These are phyloP conservation scores for Isatis tinctoria DNA, from an alignment of 345 rosid genomes.

Conservation along the genomic window DNA sequence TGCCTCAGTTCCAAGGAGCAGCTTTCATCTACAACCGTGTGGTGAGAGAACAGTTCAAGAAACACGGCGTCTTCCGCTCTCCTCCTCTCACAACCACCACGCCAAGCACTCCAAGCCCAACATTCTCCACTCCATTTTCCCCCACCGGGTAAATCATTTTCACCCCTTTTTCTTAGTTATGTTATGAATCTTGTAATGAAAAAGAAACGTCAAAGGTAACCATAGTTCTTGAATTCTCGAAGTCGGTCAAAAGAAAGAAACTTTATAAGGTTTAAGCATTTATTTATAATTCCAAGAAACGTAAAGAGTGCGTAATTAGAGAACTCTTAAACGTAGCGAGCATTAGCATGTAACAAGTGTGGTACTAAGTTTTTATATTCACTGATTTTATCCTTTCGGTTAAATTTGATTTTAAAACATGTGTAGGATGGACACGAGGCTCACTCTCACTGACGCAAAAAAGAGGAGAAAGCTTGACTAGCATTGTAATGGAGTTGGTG, in stretches of 20 bases:
- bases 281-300: neutral
- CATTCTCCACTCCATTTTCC: constrained; percentile 18
- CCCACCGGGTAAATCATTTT: neutral
- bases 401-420: neutral
- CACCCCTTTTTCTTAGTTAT: neutral
- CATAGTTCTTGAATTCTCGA: neutral
- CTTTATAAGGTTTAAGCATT: neutral
- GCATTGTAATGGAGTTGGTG: constrained; percentile 9
- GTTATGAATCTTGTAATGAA: neutral
- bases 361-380: neutral
- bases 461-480: neutral
- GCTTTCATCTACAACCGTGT: constrained; percentile 65
- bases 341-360: neutral
- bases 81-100: neutral
- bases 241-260: neutral
- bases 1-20: constrained; percentile 70
- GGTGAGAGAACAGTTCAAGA: constrained; percentile 56
- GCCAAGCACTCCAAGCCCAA: constrained; percentile 8
- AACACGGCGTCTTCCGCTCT: constrained; percentile 21
- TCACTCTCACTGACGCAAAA: constrained; percentile 1
- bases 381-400: neutral
- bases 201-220: neutral
- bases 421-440: constrained; percentile 24
- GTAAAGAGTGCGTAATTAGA: neutral
- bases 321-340: neutral